Evolutionary conservation across 2,329 filamentous ascomycete species (phyloP).

Genomic region (Ustulina deusta): DNA sequence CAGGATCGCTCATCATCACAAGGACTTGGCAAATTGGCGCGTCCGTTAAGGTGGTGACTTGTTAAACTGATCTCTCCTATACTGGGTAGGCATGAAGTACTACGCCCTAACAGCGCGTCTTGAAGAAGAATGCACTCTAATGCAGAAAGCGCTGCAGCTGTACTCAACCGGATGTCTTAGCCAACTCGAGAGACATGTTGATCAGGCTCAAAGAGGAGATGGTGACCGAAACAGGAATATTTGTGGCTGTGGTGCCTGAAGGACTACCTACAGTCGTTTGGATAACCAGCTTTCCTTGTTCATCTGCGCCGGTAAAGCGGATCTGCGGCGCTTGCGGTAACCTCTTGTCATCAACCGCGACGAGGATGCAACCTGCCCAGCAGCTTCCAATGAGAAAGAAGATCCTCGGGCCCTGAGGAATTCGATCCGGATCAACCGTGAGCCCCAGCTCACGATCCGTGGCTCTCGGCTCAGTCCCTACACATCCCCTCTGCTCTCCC

Average conservation of each 20-base stretch:
- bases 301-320: constrained; percentile 36
- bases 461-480: constrained; percentile 46
- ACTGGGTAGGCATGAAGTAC: background rate
- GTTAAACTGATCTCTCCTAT: constrained; percentile 1
- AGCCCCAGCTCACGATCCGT: constrained; percentile 41
- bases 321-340: constrained; percentile 40
- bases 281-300: constrained; percentile 31
- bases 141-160: constrained; percentile 28
- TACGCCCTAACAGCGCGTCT: constrained; percentile 18
- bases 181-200: constrained; percentile 32
- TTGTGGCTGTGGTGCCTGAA: constrained; percentile 27
- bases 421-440: constrained; percentile 49
- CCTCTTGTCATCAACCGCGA: constrained; percentile 35
- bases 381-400: constrained; percentile 36
- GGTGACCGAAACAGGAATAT: constrained; percentile 36
- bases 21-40: background rate
- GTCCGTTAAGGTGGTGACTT: constrained; percentile 3
- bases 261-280: constrained; percentile 13
- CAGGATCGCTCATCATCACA: constrained; percentile 15
- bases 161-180: constrained; percentile 36
- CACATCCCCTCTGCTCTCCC: constrained; percentile 35
- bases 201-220: constrained; percentile 38
- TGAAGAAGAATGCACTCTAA: constrained; percentile 17
- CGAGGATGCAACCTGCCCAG: constrained; percentile 28
- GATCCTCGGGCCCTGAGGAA: constrained; percentile 43